phyloP scores from a whole-genome alignment of 352 stramenopile species.

The Thalassiosira livingstoniorum region DNA sequence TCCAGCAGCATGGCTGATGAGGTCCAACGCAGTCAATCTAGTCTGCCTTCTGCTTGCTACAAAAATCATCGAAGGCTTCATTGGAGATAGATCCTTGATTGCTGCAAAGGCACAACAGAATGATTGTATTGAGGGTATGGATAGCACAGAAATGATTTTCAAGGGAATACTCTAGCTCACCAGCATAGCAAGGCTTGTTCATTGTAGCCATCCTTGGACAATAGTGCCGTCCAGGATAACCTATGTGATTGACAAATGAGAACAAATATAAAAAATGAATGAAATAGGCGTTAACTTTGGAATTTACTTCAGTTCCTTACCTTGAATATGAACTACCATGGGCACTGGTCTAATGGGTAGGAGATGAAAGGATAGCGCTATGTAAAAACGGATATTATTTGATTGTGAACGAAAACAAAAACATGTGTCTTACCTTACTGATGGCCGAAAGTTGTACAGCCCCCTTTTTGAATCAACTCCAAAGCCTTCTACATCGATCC shows the following conservation, averaged over 20 bases:
- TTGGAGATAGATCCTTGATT: constrained; percentile 94
- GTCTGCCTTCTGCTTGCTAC: constrained; percentile 96
- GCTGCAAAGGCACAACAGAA: too few species aligned
- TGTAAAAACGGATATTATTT: neutral
- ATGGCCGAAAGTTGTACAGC: constrained; percentile 94
- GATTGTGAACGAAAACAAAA: neutral
- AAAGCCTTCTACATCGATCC: constrained; percentile 84
- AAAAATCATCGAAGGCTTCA: constrained; percentile 96
- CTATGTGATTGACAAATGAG: constrained; percentile 90
- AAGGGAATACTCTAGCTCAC: too few species aligned
- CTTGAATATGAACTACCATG: constrained; percentile 96
- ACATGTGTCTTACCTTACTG: constrained; percentile 84
- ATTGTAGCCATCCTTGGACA: constrained; percentile 98
- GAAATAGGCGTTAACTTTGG: constrained; percentile 94
- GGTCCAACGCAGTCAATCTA: constrained; percentile 95
- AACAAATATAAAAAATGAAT: too few species aligned
- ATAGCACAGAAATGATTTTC: too few species aligned
- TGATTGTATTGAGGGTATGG: too few species aligned
- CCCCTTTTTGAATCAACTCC: constrained; percentile 64
- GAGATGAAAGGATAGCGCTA: neutral
- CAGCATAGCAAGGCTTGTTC: constrained; percentile 99
- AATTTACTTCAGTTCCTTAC: too few species aligned
- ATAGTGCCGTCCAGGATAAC: constrained; percentile 94
- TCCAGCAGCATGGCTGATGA: constrained; percentile 93
- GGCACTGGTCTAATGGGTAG: constrained; percentile 87